Base-by-base conservation (phyloP, 108 stramenopile genomes). In the Cyclotella baltica region DNA sequence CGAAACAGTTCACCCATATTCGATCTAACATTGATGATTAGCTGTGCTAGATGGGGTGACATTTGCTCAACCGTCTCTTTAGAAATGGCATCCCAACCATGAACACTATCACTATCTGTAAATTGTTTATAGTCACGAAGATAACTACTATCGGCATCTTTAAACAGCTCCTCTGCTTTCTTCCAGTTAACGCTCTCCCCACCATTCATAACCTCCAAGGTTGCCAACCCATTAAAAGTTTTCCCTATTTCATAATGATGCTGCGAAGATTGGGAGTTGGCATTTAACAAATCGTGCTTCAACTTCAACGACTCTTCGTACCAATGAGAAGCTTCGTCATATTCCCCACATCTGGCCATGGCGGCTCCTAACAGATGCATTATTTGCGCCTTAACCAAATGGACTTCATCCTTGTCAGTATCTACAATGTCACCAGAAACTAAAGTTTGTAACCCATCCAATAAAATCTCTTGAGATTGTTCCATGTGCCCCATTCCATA, bases 161-260 rank as follows among this genome's bases (percentile, higher is more conserved):
- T 73, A 59, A 81, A 74, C 50, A 81, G 64, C 23, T 61, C 35
- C 68, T 67, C 64, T 30, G 73, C 80, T 33, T 70, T 74, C 38
- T 73, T 52, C 80, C 73, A 81, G 25, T 70, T 62, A 23, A 47
- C 53, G 23, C 22, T 25, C n/a, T 53, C 47, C 3, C 73, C 73
- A 25, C 59, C 62, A 27, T 47, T 75, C 73, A 70, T 81, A n/a
- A 64, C 46, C 31, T 81, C 73, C 50, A 81, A 50, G 0, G 73
- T 62, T 62, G 80, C 80, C n/a, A 81, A 43, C n/a, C 73, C 80
- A 64, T 81, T 81, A 31, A 61, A 65, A 3, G 73, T 81, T 55
- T 74, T 74, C 18, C 67, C 80, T 31, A 81, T 46, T 56, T 81
- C 80, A 43, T 56, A 70, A 33, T 68, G 73, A 35, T 64, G 58